Base-by-base conservation (phyloP, 306 rosid genomes). In the Biancaea sappan region DNA sequence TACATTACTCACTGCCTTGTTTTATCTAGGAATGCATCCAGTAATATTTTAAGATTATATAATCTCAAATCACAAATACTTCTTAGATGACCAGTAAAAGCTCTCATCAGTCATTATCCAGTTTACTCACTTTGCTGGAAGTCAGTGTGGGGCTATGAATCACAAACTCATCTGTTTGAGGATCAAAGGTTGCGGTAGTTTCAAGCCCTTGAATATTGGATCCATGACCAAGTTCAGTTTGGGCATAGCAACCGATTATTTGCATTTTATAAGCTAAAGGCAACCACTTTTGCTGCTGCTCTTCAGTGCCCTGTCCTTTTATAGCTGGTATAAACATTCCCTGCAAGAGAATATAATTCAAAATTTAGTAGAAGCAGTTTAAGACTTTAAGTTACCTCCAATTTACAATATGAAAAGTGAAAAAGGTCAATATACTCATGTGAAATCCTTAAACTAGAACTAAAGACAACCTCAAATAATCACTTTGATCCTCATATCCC, bases 211-310 rank as follows among this genome's bases (percentile, higher is more conserved):
- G 99, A 77, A 94, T 95, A 82, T 94, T 94, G 71, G 97, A 94
- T 65, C 99, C 99, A 69, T 94, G 99, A 22, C 99, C 99, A 57
- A 94, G 99, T 82, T 94, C 99, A 41, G 99, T 94, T 84, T 94
- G 99, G 31, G 99, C 97, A 87, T 91, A 94, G 89, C 99, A 94
- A 78, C 99, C 99, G 79, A 94, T 87, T 70, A 94, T 91, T 87
- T 94, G 89, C 99, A 94, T 86, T 83, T 79, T 91, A 71, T 92
- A 81, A 18, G 99, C 97, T 75, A 90, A 77, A 2, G 97, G 89
- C 87, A 94, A 71, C 99, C 99, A 94, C 74, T 94, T 87, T 32
- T 83, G 62, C 74, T 86, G 97, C 88, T 94, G 99, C 86, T 90
- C 96, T 32, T 94, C 99, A 18, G 96, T 85, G 65, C 93, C 96